Evolutionary conservation across 257 asterid species (phyloP).

Genomic region (Jasminum sambac): DNA sequence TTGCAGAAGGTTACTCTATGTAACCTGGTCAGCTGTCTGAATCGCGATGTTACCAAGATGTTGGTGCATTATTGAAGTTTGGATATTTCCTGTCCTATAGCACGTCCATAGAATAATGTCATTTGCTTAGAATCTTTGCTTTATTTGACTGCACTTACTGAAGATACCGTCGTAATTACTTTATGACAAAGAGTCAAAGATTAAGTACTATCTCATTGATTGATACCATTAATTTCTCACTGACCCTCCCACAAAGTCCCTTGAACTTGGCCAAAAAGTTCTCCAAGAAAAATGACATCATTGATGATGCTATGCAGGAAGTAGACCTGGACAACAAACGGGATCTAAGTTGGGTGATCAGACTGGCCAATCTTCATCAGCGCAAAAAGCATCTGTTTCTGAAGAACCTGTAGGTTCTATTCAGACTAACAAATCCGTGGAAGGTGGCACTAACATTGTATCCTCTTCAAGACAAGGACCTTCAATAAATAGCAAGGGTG

Average conservation of each 20-base stretch:
- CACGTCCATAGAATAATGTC: neutral
- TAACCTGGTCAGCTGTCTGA: neutral
- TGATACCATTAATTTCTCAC: no score
- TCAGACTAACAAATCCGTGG: constrained; percentile 15
- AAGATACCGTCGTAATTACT: no score
- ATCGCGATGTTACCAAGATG: neutral
- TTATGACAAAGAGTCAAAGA: no score
- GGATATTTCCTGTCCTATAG: neutral
- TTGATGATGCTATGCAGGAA: constrained; percentile 38
- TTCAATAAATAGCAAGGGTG: constrained; percentile 22
- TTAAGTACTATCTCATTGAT: no score
- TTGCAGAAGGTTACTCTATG: constrained; percentile 51
- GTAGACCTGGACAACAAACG: constrained; percentile 18
- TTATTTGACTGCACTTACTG: no score
- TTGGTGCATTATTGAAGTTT: neutral
- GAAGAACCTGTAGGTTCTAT: neutral
- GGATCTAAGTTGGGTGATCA: constrained; percentile 31
- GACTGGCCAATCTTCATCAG: constrained; percentile 29
- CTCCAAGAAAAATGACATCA: neutral
- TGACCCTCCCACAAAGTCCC: no score
- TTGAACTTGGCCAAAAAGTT: no score
- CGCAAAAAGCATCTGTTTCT: constrained; percentile 17
- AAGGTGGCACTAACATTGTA: constrained; percentile 8
- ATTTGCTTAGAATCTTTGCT: neutral
- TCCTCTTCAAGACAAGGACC: constrained; percentile 24